Evolutionary conservation across 2,329 filamentous ascomycete genomes (phyloP), one percentile per base, ranked within the genome.

Genomic region (Hymenotorrendiella dingleyae): DNA sequence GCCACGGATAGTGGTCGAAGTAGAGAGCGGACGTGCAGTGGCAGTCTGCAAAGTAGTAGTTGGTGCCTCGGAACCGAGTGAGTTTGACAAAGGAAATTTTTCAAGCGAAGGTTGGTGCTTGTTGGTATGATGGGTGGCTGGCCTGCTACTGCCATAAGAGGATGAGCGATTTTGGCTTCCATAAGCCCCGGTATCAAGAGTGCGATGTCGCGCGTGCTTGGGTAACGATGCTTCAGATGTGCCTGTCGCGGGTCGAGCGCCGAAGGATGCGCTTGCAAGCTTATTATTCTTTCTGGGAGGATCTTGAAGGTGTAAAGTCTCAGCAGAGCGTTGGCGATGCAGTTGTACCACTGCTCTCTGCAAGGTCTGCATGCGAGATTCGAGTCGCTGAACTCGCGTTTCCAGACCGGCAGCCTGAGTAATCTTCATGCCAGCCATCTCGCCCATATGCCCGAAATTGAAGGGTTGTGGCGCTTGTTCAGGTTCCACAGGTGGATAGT

Each of bases 361-460:
- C 47, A 81, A 61, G 30, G 68, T 71, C 16, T 68, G 62, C 54
- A 79, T 68, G 4, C 70, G 68, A 4, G 63, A 61, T 53, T 82
- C 78, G 8, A 82, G 62, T 11, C 61, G 60, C 7, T 63, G 64
- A 14, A 82, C 66, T 10, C 77, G 68, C 8, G 69, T 68, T 52
- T 80, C 76, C 8, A 80, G 55, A 50, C 66, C 72, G 9, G 68
- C 70, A 12, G 70, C 72, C 49, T 76, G 67, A 1, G 75, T 78
- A 45, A 78, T 78, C 54, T 73, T 78, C 73, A 76, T 75, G 21
- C 67, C 71, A 0, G 68, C 64, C 62, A 72, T 67, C 50, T 69
- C 67, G 35, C 62, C 57, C 36, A 75, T 60, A 17, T 70, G 64
- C 4, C 69, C 71, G 54, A 80, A 80, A 44, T 71, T 67, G 52